These are phyloP conservation scores for Cryptococcus amylolentus DNA, from an alignment of 1,284 basidiomycete species.

Conservation along the genomic window DNA sequence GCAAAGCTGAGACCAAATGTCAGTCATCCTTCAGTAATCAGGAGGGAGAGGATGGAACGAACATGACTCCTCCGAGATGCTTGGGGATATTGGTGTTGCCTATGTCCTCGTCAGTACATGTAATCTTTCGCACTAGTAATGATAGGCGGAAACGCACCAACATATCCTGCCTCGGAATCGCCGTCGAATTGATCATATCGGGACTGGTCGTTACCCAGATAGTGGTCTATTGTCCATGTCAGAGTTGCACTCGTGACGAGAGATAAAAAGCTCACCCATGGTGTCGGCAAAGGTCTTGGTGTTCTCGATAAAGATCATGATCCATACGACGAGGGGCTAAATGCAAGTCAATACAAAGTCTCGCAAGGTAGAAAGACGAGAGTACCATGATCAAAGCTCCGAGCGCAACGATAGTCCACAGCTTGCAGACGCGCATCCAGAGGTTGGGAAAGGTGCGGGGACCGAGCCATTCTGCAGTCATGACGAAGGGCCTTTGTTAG, in stretches of 20 bases:
- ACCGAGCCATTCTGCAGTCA: slow-evolving; percentile 14
- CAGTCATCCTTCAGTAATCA: not conserved
- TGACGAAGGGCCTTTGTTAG: not conserved
- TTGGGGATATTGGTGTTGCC: slow-evolving; percentile 38
- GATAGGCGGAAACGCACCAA: slow-evolving; percentile 18
- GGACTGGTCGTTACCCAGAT: slow-evolving; percentile 29
- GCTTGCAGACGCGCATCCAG: slow-evolving; percentile 16
- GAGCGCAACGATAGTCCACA: slow-evolving; percentile 30
- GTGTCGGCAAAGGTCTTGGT: slow-evolving; percentile 22
- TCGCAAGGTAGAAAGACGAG: not conserved
- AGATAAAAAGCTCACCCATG: slow-evolving; percentile 19
- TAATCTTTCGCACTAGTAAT: not conserved
- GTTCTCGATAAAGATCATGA: slow-evolving; percentile 34
- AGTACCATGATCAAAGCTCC: slow-evolving; percentile 32
- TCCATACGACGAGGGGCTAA: slow-evolving; percentile 21
- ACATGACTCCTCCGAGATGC: slow-evolving; percentile 37
- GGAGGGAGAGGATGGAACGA: slow-evolving; percentile 4
- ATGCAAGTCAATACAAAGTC: not conserved
- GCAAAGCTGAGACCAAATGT: slow-evolving; percentile 22
- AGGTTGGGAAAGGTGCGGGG: slow-evolving; percentile 18
- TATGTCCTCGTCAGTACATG: slow-evolving; percentile 1
- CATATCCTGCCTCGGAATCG: slow-evolving; percentile 25
- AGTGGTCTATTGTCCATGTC: slow-evolving; percentile 12
- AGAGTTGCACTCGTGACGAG: not conserved
- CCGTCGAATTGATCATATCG: slow-evolving; percentile 20